These are phyloP conservation scores for Umbellularia californica DNA, from an alignment of 164 flowering plant species.

Conservation along the genomic window DNA sequence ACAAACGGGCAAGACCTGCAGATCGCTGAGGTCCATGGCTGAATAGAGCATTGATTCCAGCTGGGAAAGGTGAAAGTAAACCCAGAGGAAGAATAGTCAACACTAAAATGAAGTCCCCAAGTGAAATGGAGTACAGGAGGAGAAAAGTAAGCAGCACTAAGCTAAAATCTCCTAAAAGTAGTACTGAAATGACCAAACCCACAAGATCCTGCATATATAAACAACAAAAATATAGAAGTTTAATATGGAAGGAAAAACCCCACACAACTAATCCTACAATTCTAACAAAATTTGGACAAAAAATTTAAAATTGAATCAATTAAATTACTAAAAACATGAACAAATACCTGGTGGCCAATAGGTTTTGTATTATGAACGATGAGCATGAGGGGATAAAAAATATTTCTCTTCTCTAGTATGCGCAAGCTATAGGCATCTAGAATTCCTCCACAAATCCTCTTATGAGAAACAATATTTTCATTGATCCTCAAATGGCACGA, in stretches of 20 bases:
- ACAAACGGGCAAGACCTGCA: slow-evolving; percentile 84
- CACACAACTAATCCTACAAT: background rate
- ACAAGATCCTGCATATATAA: slow-evolving; percentile 78
- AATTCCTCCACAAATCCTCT: slow-evolving; percentile 48
- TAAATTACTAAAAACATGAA: background rate
- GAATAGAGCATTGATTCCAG: slow-evolving; percentile 90
- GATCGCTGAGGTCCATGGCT: slow-evolving; percentile 88
- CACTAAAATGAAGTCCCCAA: slow-evolving; percentile 57
- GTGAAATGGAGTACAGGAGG: slow-evolving; percentile 81
- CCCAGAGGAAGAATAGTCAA: slow-evolving; percentile 78
- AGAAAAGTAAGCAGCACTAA: slow-evolving; percentile 77
- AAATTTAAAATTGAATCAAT: too few species aligned
- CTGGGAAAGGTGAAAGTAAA: slow-evolving; percentile 80
- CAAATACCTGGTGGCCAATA: slow-evolving; percentile 92
- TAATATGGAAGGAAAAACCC: background rate
- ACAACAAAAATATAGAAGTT: background rate
- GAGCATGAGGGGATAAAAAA: slow-evolving; percentile 65
- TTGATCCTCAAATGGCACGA: slow-evolving; percentile 25
- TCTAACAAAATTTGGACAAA: background rate
- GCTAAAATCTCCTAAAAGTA: slow-evolving; percentile 86
- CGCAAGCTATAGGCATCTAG: slow-evolving; percentile 55
- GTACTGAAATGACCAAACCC: slow-evolving; percentile 77
- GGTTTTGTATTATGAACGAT: slow-evolving; percentile 86
- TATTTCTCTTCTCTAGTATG: slow-evolving; percentile 59
- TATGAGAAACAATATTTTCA: slow-evolving; percentile 33